phyloP scores from a whole-genome alignment of 225 moss, liverwort and hornwort genomes.

The Sphagnum contortum region DNA sequence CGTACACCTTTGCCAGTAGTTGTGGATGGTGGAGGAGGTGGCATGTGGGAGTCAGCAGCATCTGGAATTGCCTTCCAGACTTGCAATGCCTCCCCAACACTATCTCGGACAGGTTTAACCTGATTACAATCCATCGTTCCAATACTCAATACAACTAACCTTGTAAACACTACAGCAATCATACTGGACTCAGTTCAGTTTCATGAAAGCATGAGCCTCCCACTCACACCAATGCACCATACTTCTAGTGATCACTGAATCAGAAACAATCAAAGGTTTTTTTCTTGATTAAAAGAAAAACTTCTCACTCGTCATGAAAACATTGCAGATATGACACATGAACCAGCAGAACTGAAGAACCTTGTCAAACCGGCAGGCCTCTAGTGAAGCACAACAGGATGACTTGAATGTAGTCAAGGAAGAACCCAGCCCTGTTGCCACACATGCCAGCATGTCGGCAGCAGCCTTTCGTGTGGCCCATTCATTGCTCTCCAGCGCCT shows the following conservation, averaged over 20 bases:
- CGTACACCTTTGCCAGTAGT: no score
- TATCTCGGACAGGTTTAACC: constrained; percentile 84
- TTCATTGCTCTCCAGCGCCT: constrained; percentile 61
- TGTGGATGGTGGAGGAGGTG: no score
- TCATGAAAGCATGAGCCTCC: no score
- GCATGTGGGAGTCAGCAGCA: constrained; percentile 12
- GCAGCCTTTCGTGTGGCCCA: constrained; percentile 74
- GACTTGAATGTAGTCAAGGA: constrained; percentile 33
- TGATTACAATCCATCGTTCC: constrained; percentile 3
- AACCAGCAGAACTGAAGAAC: constrained; percentile 12
- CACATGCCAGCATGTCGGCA: constrained; percentile 48
- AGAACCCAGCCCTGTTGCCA: constrained; percentile 53
- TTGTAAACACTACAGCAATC: no score
- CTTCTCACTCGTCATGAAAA: no score
- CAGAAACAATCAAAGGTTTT: no score
- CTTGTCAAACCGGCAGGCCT: constrained; percentile 74
- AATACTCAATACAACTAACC: no score
- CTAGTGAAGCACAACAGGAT: constrained; percentile 42
- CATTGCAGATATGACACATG: no score
- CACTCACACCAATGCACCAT: no score
- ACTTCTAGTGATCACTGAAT: no score
- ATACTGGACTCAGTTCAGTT: no score
- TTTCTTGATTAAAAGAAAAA: no score
- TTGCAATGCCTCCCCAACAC: constrained; percentile 63
- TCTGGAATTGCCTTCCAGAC: constrained; percentile 61